A percentile compares a stretch with the other conserved stretches of the same genome.
phyloP scores from a whole-genome alignment of 2,329 filamentous ascomycete species.

The Ciborinia camelliae region DNA sequence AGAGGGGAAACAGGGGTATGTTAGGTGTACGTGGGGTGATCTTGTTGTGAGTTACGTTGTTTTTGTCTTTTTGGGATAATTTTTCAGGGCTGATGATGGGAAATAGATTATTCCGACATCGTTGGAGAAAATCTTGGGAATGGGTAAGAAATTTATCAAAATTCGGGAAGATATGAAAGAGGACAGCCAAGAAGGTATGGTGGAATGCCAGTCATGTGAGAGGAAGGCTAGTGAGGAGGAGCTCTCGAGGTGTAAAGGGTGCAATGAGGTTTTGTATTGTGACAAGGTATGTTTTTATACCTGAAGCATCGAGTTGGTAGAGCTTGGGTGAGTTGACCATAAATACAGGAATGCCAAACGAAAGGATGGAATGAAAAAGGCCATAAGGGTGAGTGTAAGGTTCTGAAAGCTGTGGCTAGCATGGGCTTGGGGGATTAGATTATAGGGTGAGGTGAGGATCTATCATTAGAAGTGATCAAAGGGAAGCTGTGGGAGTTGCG shows the following conservation, averaged over 20 bases:
- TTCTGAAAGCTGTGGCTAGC: constrained; percentile 25
- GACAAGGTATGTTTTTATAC: constrained; percentile 29
- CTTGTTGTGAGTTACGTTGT: constrained; percentile 20
- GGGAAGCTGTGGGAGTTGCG: background rate
- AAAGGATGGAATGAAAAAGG: constrained; percentile 32
- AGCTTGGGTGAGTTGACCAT: background rate
- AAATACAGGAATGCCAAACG: constrained; percentile 31
- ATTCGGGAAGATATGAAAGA: background rate
- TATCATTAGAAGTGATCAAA: background rate
- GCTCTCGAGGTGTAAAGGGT: constrained; percentile 33
- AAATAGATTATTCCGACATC: constrained; percentile 30
- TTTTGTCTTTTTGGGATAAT: background rate
- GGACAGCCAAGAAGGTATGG: background rate
- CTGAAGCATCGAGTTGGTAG: background rate
- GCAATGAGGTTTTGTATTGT: constrained; percentile 35
- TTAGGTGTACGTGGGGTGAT: constrained; percentile 24
- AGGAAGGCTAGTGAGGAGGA: constrained; percentile 19
- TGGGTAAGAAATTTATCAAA: constrained; percentile 20
- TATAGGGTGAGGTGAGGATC: background rate
- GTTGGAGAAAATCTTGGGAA: constrained; percentile 26
- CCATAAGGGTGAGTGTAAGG: constrained; percentile 34
- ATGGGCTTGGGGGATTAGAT: background rate
- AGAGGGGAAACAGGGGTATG: constrained; percentile 33
- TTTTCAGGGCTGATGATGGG: constrained; percentile 1
- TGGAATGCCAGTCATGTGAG: constrained; percentile 30